phyloP scores from a whole-genome alignment of 768 basidiomycete species.

The Collybiopsis confluens region DNA sequence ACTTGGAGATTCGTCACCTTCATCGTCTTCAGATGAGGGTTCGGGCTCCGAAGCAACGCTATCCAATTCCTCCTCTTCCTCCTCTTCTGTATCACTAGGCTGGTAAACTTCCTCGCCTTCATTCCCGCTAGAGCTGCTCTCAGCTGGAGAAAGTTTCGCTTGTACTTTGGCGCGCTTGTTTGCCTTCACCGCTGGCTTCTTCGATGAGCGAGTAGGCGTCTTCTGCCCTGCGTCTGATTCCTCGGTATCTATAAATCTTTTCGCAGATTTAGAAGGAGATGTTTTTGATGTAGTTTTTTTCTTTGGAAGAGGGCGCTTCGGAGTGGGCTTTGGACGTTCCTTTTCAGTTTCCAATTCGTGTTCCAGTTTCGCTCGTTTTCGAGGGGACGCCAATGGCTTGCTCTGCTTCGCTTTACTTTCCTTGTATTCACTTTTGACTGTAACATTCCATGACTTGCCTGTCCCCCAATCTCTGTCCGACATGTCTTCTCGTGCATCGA shows the following conservation, averaged over 20 bases:
- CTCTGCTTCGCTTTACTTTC: not conserved
- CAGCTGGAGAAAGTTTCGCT: slow-evolving; percentile 20
- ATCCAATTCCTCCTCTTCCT: slow-evolving; percentile 19
- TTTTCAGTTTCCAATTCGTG: not conserved
- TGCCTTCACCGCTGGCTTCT: not conserved
- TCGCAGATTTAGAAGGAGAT: not conserved
- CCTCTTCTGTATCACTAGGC: slow-evolving; percentile 16
- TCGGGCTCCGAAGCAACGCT: not conserved
- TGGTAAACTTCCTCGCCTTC: slow-evolving; percentile 23
- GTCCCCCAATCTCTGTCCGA: slow-evolving; percentile 28
- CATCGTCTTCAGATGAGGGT: slow-evolving; percentile 15
- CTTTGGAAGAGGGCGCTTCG: not conserved
- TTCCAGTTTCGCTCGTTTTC: not conserved
- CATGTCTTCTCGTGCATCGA: slow-evolving; percentile 27
- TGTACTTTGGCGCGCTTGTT: not conserved
- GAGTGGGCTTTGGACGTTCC: not conserved
- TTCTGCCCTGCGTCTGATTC: not conserved
- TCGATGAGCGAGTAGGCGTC: slow-evolving; percentile 15
- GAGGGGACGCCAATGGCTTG: not conserved
- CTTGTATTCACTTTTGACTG: not conserved
- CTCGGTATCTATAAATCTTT: not conserved
- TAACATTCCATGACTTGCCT: slow-evolving; percentile 47
- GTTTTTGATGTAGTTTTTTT: not conserved
- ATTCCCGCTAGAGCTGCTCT: slow-evolving; percentile 21
- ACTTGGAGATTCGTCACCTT: slow-evolving; percentile 47